Evolutionary conservation across 768 basidiomycete species (phyloP).

Genomic region (Pleurotus eryngii): DNA sequence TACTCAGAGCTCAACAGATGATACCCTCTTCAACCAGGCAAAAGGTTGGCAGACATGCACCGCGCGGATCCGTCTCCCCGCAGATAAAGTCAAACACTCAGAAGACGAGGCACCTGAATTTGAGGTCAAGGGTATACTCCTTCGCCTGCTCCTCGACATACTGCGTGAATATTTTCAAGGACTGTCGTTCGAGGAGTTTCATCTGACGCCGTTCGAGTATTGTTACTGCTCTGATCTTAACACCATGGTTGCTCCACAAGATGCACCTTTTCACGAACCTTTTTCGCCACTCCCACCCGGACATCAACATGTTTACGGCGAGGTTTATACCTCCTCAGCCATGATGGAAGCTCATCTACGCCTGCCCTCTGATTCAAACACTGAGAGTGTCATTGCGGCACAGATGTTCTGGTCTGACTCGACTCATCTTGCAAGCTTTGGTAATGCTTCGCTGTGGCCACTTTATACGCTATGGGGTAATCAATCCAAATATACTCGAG

Average conservation of each 20-base stretch:
- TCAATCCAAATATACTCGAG: conserved; percentile 35
- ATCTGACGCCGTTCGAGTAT: conserved; percentile 14
- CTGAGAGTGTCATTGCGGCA: conserved; percentile 17
- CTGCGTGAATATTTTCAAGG: conserved; percentile 17
- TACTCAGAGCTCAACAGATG: too few relatives aligned
- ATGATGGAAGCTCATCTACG: conserved; percentile 1
- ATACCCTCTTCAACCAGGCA: not conserved
- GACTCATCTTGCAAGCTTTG: conserved; percentile 30
- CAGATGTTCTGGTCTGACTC: conserved; percentile 31
- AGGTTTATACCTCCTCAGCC: conserved; percentile 4
- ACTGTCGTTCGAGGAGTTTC: conserved; percentile 8
- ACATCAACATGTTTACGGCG: not conserved
- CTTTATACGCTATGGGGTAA: conserved; percentile 30
- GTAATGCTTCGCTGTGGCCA: conserved; percentile 29
- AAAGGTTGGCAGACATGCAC: conserved; percentile 19
- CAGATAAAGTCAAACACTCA: conserved; percentile 11
- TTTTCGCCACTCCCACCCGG: not conserved
- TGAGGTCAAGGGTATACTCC: conserved; percentile 23
- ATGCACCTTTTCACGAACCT: not conserved
- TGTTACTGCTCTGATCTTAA: conserved; percentile 13
- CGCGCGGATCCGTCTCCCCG: conserved; percentile 20
- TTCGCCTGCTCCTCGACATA: conserved; percentile 20
- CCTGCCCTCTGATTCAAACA: not conserved
- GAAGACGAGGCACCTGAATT: conserved; percentile 26
- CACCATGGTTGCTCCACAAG: not conserved